phyloP scores from a whole-genome alignment of 2,329 filamentous ascomycete genomes.

The Aspergillus tanneri region DNA sequence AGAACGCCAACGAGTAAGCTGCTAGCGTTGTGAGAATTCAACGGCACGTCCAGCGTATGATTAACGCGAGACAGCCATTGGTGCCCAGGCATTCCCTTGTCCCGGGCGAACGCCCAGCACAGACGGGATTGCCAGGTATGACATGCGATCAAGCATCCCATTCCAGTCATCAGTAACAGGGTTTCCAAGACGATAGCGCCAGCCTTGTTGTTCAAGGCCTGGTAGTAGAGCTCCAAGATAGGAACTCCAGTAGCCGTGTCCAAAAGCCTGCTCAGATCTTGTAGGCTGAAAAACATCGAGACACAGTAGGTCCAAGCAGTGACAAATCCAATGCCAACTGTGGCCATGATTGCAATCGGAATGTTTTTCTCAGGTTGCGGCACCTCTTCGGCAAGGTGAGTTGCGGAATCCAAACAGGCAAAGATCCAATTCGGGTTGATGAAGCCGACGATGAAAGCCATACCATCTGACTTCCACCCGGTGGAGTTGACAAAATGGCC shows the following conservation, averaged over 20 bases:
- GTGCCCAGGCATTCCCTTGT: conserved; percentile 49
- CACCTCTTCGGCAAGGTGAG: conserved; percentile 54
- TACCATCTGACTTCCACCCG: conserved; percentile 49
- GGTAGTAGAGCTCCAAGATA: conserved; percentile 50
- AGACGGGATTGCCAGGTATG: conserved; percentile 54
- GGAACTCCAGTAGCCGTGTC: conserved; percentile 47
- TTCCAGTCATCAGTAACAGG: conserved; percentile 49
- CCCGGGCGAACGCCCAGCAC: conserved; percentile 54
- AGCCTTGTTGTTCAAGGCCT: conserved; percentile 42
- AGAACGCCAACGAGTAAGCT: conserved; percentile 48
- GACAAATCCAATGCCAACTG: conserved; percentile 44
- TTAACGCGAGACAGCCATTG: conserved; percentile 44
- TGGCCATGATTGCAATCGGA: conserved; percentile 53
- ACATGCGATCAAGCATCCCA: conserved; percentile 49
- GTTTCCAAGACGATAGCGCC: conserved; percentile 50
- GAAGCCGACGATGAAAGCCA: conserved; percentile 55
- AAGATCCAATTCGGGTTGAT: conserved; percentile 55
- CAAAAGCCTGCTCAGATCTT: conserved; percentile 43
- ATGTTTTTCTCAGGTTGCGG: conserved; percentile 50
- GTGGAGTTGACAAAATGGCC: conserved; percentile 54
- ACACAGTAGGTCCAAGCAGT: conserved; percentile 51
- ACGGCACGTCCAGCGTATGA: conserved; percentile 44
- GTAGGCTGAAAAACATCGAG: conserved; percentile 52
- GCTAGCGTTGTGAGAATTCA: conserved; percentile 47
- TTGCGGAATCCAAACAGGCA: conserved; percentile 52